Conservation (phyloP, 2,329 filamentous ascomycete genomes). For the Sclerotiophoma versabilis region DNA sequence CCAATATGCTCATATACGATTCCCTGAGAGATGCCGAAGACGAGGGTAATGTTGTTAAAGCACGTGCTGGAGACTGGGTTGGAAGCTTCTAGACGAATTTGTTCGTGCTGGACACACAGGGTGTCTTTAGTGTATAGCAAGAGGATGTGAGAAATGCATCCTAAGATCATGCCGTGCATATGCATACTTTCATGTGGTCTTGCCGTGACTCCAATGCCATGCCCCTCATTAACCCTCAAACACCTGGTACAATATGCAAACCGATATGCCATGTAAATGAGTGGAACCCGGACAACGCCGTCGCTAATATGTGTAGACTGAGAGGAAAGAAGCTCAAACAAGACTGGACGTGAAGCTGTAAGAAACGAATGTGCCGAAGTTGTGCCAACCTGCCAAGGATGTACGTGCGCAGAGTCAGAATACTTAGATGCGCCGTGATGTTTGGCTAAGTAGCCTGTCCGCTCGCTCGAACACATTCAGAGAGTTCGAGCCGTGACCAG, state of each 20-base stretch:
- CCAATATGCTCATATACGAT: too few relatives aligned
- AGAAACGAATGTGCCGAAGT: not conserved
- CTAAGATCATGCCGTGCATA: not conserved
- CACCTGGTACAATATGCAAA: constrained; percentile 11
- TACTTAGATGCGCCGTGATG: constrained; percentile 37
- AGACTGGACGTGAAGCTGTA: not conserved
- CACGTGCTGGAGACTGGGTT: too few relatives aligned
- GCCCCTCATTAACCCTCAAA: not conserved
- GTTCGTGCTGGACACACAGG: too few relatives aligned
- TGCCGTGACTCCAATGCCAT: constrained; percentile 5
- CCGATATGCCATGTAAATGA: constrained; percentile 16
- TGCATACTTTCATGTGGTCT: constrained; percentile 4
- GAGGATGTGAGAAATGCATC: not conserved
- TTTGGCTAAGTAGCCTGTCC: constrained; percentile 42
- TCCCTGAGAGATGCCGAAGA: too few relatives aligned
- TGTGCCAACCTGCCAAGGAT: not conserved
- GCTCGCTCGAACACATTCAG: constrained; percentile 48
- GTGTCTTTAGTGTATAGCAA: too few relatives aligned
- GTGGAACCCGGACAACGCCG: constrained; percentile 20
- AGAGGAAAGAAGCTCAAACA: not conserved
- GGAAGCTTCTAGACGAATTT: too few relatives aligned
- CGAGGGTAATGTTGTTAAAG: too few relatives aligned
- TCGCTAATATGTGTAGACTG: constrained; percentile 16
- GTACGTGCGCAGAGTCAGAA: not conserved
- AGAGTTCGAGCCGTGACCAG: constrained; percentile 30